These are phyloP conservation scores for Chamaecrista fasciculata DNA, from an alignment of 306 rosid species.

Conservation along the genomic window DNA sequence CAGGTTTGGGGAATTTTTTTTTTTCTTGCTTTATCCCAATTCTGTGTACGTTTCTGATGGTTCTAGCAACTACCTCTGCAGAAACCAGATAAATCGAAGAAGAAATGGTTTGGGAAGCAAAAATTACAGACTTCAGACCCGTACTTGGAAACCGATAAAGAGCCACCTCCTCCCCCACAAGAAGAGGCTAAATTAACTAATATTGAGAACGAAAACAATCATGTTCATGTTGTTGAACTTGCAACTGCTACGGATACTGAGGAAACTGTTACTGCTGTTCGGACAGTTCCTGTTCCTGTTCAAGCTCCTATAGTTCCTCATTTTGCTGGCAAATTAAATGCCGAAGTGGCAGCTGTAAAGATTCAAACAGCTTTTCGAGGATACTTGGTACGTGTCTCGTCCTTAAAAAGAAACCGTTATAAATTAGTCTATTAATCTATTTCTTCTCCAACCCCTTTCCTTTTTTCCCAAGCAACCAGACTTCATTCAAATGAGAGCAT, in stretches of 20 bases:
- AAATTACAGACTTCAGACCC: slow-evolving; percentile 52
- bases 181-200: slow-evolving; percentile 57
- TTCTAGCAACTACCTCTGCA: slow-evolving; percentile 27
- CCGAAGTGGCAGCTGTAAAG: slow-evolving; percentile 77
- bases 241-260: slow-evolving; percentile 29
- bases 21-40: neutral
- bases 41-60: slow-evolving; percentile 21
- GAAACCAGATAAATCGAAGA: slow-evolving; percentile 73
- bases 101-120: slow-evolving; percentile 98
- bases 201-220: slow-evolving; percentile 48
- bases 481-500: slow-evolving; percentile 12
- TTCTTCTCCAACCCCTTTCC: neutral
- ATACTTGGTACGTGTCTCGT: slow-evolving; percentile 58
- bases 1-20: slow-evolving; percentile 48
- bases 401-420: neutral
- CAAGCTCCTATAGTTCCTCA: slow-evolving; percentile 34
- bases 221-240: slow-evolving; percentile 46
- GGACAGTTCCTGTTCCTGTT: slow-evolving; percentile 38
- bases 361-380: slow-evolving; percentile 97
- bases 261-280: slow-evolving; percentile 42
- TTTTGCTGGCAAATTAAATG: slow-evolving; percentile 54
- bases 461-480: neutral
- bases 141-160: slow-evolving; percentile 39
- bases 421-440: neutral
- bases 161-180: slow-evolving; percentile 59